Base-by-base conservation (phyloP, 1,139 yeast genomes). In the Suhomyces yuchorum region DNA sequence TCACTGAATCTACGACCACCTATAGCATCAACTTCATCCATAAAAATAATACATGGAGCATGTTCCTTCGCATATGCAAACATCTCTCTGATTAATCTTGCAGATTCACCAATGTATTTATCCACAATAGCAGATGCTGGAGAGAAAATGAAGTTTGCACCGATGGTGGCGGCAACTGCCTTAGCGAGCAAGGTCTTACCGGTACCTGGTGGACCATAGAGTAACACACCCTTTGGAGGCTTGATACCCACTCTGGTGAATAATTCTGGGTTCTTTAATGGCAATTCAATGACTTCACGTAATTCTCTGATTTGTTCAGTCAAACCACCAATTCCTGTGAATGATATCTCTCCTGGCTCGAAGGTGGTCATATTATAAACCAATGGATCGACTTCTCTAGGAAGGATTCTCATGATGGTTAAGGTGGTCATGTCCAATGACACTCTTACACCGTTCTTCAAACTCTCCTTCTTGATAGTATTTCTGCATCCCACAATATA, bases 121-220 rank as follows among this genome's bases (percentile, higher is more conserved):
- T 95, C 99, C 46, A 95, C 99, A 65, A 95, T 95, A 40, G 97
- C 99, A 6, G 97, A 88, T 1, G 99, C 98, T 11, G 99, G 99
- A 11, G 97, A 89, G 62, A 93, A 93, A 55, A 95, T 93, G 71
- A 95, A 95, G 69, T 95, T 95, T 42, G 98, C 97, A 44, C 98
- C 99, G 61, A 95, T 90, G 5, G 98, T 93, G 41, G 99, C 98
- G 5, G 99, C 99, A 39, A 92, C 98, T 0, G 99, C 99, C 65
- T 93, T 92, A 11, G 99, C 99, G 60, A 93, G 78, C 53, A 93
- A 75, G 0, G 99, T 93, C 67, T 93, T 93, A 66, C 99, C 99
- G 0, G 99, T 93, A 61, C 99, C 99, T 23, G 99, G 99, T n/a
- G 99, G 99, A 2, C 99, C 99, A 63, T 95, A 95, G 50, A 95